Base-by-base conservation (phyloP, 2,329 filamentous ascomycete genomes). In the Venturia effusa region DNA sequence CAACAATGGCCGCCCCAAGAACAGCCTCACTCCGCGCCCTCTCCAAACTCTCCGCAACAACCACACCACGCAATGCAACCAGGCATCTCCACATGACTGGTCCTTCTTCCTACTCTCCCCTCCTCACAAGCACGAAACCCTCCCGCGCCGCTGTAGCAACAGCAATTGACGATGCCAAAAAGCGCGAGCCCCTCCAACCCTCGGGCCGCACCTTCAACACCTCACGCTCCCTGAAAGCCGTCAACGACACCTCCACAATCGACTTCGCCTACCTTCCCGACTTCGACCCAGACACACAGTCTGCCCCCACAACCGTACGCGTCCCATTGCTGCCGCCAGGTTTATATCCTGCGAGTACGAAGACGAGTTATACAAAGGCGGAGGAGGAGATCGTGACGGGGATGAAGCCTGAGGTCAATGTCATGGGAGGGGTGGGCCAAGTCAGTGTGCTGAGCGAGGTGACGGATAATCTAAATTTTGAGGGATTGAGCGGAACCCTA, bases 191-290 rank as follows among this genome's bases (percentile, higher is more conserved):
- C 24, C 24, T 27, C 57, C 8, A 10, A 1, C 34, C 54, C 32
- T 67, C 73, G 62, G 68, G 74, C 73, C 81, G 83, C 64, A 78
- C 81, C 70, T 86, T 87, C 79, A 87, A 87, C 75, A 85, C 84
- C 66, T 83, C 80, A 67, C 81, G 82, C 66, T 73, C 78, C 66
- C 74, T 80, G 62, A 85, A 85, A 71, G 74, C 81, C 34, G 77
- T 82, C 67, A 79, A 81, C 63, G 84, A 87, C 74, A 76, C 74
- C 65, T 85, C 83, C 48, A 84, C 84, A 51, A 83, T 87, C 66
- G 84, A 87, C 76, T 86, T 87, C 70, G 80, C 80, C 68, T 86
- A 81, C 75, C 77, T 87, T 68, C 84, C 84, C 41, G 76, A 77
- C 64, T 76, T 80, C 68, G 75, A 79, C 61, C 73, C 79, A 39